These are phyloP conservation scores for Maudiozyma bulderi DNA, from an alignment of 805 yeast genomes.

Conservation along the genomic window DNA sequence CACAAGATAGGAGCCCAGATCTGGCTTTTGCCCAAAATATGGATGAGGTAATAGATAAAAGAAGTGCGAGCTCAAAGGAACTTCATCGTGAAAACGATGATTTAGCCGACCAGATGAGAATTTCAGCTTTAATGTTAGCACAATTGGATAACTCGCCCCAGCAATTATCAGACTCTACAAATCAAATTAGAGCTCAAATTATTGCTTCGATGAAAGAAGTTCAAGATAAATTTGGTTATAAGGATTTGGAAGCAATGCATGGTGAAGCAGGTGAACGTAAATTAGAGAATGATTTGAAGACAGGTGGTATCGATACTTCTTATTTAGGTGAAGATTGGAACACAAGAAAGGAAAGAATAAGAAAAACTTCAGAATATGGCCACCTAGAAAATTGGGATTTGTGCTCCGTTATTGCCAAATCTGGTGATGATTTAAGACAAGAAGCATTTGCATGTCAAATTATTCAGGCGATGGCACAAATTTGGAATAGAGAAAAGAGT, in stretches of 20 bases:
- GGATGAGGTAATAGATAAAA: conserved; percentile 17
- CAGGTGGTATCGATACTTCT: conserved; percentile 57
- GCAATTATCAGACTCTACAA: conserved; percentile 37
- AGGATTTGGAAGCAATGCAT: conserved; percentile 39
- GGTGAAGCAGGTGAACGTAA: conserved; percentile 87
- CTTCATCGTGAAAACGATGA: conserved; percentile 34
- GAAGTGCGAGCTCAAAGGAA: conserved; percentile 8
- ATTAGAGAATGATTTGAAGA: conserved; percentile 81
- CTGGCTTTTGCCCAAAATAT: conserved; percentile 30
- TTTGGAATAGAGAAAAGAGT: conserved; percentile 65
- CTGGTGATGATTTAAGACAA: conserved; percentile 91
- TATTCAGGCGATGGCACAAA: conserved; percentile 73
- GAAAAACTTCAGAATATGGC: conserved; percentile 71
- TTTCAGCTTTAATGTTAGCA: conserved; percentile 89
- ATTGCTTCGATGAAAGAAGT: conserved; percentile 66
- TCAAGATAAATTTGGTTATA: conserved; percentile 54
- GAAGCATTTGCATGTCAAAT: conserved; percentile 97
- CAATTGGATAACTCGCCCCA: conserved; percentile 66
- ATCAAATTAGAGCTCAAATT: conserved; percentile 63
- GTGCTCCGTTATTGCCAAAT: conserved; percentile 90
- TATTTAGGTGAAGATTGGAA: conserved; percentile 92
- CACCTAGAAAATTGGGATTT: conserved; percentile 89
- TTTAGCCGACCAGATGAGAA: conserved; percentile 86
- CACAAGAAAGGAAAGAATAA: conserved; percentile 68
- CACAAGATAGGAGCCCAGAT: conserved; percentile 31